Conservation (phyloP, 2,329 filamentous ascomycete species). For the Coniella lustricola region DNA sequence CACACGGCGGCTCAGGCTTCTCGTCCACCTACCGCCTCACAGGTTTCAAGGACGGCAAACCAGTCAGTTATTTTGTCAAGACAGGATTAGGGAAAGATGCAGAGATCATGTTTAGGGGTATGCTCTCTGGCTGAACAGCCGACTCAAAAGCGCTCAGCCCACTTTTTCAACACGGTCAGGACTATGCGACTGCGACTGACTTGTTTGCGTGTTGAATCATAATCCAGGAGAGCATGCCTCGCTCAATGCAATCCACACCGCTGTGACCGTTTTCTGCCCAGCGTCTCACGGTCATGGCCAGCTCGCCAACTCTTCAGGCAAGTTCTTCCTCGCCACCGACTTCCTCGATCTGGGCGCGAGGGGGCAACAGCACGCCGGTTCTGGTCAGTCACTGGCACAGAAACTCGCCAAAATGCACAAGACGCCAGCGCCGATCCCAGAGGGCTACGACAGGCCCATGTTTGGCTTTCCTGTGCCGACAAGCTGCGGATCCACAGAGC, state of each 20-base stretch:
- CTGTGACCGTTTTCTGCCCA: conserved; percentile 70
- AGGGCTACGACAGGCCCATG: conserved; percentile 50
- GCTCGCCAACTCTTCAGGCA: conserved; percentile 42
- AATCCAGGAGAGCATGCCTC: conserved; percentile 68
- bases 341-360: conserved; percentile 61
- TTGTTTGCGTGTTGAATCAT: conserved; percentile 2
- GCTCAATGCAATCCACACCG: conserved; percentile 69
- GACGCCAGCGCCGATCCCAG: conserved; percentile 60
- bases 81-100: conserved; percentile 54
- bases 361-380: conserved; percentile 29
- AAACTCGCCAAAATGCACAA: conserved; percentile 77
- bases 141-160: no score
- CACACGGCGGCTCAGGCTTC: conserved; percentile 61
- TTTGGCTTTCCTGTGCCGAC: conserved; percentile 84
- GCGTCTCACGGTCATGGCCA: conserved; percentile 65
- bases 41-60: conserved; percentile 18
- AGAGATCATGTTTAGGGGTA: conserved; percentile 61
- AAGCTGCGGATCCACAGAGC: conserved; percentile 77
- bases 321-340: conserved; percentile 63
- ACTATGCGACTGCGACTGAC: no score
- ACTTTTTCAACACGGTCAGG: not conserved
- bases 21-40: conserved; percentile 50
- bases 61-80: conserved; percentile 62
- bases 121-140: conserved; percentile 24
- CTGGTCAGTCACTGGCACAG: conserved; percentile 55